Conservation (phyloP, 1,284 basidiomycete genomes). For the Ceratobasidium sp. region DNA sequence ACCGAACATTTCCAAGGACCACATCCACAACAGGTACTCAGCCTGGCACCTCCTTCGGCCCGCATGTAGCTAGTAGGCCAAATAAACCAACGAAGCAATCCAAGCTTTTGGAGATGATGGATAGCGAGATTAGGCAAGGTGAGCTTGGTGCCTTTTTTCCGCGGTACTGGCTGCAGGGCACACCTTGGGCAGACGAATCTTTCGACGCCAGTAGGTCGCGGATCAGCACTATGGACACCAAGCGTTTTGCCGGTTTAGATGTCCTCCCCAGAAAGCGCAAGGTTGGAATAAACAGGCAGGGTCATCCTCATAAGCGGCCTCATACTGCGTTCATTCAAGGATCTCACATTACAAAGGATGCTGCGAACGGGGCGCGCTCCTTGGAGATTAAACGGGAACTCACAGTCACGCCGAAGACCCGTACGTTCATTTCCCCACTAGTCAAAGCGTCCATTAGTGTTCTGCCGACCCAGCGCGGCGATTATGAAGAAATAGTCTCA, state of each 20-base stretch:
- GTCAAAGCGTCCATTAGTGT: not conserved
- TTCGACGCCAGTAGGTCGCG: conserved; percentile 28
- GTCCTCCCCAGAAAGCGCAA: conserved; percentile 22
- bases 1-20: too few species aligned
- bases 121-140: conserved; percentile 8
- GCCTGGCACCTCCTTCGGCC: not conserved
- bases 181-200: conserved; percentile 31
- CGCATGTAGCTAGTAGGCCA: conserved; percentile 7
- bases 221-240: conserved; percentile 19
- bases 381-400: not conserved
- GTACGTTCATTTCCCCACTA: conserved; percentile 4
- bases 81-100: conserved; percentile 33
- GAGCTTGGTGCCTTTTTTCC: not conserved
- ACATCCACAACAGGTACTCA: not conserved
- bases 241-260: conserved; percentile 22
- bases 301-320: not conserved
- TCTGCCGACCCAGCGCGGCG: not conserved
- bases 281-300: not conserved
- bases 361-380: not conserved
- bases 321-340: not conserved
- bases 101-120: conserved; percentile 28
- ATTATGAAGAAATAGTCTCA: conserved; percentile 23
- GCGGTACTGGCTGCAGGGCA: not conserved
- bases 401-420: not conserved
- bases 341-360: not conserved